These are phyloP conservation scores for Tylopilus rubrobrunneus DNA, from an alignment of 768 basidiomycete species.

Conservation along the genomic window DNA sequence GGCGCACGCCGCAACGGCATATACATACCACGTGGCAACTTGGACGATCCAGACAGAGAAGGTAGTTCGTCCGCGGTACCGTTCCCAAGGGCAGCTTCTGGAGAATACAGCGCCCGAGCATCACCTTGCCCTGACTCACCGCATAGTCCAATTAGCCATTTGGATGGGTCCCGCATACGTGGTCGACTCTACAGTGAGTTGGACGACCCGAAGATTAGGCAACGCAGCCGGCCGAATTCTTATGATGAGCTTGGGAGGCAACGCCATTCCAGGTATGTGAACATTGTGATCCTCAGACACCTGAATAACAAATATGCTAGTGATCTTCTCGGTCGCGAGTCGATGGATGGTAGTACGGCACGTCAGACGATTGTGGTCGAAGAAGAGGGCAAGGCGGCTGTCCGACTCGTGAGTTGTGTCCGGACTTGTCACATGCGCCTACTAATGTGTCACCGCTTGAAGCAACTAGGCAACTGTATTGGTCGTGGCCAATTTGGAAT, in stretches of 20 bases:
- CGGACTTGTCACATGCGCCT: neutral
- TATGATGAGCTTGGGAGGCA: constrained; percentile 63
- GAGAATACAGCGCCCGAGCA: constrained; percentile 37
- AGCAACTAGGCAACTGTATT: constrained; percentile 99
- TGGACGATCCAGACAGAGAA: constrained; percentile 34
- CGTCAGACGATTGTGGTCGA: constrained; percentile 70
- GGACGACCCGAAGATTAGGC: constrained; percentile 49
- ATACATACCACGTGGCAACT: constrained; percentile 39
- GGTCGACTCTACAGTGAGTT: constrained; percentile 75
- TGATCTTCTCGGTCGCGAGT: constrained; percentile 59
- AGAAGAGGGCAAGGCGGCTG: constrained; percentile 77
- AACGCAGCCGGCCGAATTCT: constrained; percentile 59
- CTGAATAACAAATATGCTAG: constrained; percentile 54
- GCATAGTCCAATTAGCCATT: constrained; percentile 24
- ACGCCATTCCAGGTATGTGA: constrained; percentile 64
- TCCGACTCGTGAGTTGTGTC: constrained; percentile 68
- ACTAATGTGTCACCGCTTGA: constrained; percentile 12
- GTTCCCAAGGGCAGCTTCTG: constrained; percentile 60
- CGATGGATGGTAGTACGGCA: constrained; percentile 59
- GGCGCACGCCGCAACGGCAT: constrained; percentile 45
- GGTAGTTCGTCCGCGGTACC: constrained; percentile 47
- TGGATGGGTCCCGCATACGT: constrained; percentile 39
- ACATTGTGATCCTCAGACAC: constrained; percentile 64
- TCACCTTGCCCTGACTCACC: constrained; percentile 39
- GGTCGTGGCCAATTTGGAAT: constrained; percentile 96